These are phyloP conservation scores for Murraya koenigii DNA, from an alignment of 345 rosid genomes.

Conservation along the genomic window DNA sequence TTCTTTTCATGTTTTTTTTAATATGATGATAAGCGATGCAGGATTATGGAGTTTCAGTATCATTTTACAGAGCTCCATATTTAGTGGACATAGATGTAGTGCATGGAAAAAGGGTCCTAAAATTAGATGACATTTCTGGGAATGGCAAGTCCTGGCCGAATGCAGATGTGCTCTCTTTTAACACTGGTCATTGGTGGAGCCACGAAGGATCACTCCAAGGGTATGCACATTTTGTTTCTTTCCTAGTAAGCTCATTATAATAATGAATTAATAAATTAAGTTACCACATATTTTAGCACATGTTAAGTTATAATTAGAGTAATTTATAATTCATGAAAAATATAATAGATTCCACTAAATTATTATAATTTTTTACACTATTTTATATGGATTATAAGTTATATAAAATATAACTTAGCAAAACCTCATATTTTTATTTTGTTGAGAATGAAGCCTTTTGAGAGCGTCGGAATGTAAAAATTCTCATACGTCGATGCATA, in stretches of 20 bases:
- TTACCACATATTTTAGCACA: background rate
- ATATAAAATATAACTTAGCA: too few relatives aligned
- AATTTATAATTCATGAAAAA: too few relatives aligned
- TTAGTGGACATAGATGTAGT: constrained; percentile 77
- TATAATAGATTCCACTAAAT: too few relatives aligned
- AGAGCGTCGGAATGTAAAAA: too few relatives aligned
- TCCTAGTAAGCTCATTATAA: background rate
- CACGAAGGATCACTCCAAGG: constrained; percentile 77
- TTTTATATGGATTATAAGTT: too few relatives aligned
- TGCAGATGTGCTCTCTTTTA: constrained; percentile 70
- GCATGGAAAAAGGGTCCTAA: constrained; percentile 71
- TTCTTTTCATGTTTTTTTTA: background rate
- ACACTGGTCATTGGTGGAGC: constrained; percentile 99
- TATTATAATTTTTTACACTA: too few relatives aligned
- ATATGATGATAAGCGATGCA: constrained; percentile 23
- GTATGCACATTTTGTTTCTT: constrained; percentile 24
- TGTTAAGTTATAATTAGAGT: too few relatives aligned
- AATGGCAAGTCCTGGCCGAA: constrained; percentile 66
- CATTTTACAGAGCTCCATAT: constrained; percentile 76
- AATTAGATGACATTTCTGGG: constrained; percentile 62
- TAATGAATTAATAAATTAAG: too few relatives aligned
- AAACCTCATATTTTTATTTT: too few relatives aligned
- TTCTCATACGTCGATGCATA: too few relatives aligned
- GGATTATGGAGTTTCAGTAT: constrained; percentile 71
- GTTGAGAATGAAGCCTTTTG: too few relatives aligned